Conservation (phyloP, 2,329 filamentous ascomycete genomes). For the Seiridium cupressi region DNA sequence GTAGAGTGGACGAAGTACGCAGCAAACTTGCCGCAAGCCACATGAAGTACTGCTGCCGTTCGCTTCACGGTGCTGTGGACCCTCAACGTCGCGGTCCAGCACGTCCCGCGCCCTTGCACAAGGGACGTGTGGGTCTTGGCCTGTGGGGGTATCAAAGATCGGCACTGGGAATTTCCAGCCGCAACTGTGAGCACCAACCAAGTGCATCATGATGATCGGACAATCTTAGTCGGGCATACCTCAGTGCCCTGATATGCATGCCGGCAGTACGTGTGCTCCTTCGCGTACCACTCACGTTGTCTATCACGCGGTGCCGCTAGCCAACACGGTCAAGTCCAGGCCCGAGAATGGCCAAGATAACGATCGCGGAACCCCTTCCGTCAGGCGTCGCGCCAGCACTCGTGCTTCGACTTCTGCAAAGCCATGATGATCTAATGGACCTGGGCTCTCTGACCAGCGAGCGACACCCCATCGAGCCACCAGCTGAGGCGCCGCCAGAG, state of each 20-base stretch:
- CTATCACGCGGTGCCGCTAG: not conserved
- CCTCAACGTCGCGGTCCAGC: too few relatives aligned
- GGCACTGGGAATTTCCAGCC: too few relatives aligned
- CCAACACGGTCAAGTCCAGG: not conserved
- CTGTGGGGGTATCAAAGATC: too few relatives aligned
- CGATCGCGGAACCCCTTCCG: not conserved
- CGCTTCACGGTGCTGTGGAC: too few relatives aligned
- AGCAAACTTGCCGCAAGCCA: too few relatives aligned
- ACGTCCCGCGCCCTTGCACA: too few relatives aligned
- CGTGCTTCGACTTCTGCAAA: not conserved
- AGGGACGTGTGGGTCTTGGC: too few relatives aligned
- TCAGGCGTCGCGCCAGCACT: not conserved
- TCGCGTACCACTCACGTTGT: not conserved
- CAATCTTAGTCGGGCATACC: not conserved
- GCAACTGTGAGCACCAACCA: not conserved
- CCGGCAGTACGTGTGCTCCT: not conserved
- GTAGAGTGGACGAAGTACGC: too few relatives aligned
- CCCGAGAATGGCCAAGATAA: not conserved
- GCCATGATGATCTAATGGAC: not conserved
- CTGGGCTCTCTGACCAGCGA: not conserved
- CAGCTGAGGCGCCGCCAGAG: not conserved
- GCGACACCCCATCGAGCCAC: conserved; percentile 1
- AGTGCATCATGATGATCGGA: not conserved
- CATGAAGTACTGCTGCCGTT: too few relatives aligned
- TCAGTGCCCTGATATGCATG: not conserved